Conservation (phyloP, 164 flowering plant genomes). For the Vitis labrusca region DNA sequence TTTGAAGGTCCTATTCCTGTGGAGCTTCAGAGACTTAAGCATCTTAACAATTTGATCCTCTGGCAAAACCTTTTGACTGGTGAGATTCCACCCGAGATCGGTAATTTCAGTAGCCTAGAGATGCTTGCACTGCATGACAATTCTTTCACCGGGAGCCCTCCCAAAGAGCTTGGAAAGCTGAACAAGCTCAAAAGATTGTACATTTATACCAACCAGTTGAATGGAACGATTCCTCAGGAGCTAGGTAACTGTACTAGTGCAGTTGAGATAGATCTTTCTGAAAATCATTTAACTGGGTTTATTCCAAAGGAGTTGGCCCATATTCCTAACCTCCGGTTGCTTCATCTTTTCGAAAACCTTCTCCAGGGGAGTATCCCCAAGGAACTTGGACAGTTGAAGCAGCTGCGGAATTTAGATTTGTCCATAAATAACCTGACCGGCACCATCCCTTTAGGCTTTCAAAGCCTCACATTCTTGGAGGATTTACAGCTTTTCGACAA, state of each 20-base stretch:
- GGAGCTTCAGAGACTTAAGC: constrained; percentile 44
- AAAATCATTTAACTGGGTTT: constrained; percentile 43
- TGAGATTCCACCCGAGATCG: constrained; percentile 50
- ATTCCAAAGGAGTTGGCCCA: constrained; percentile 49
- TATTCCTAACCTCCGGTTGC: constrained; percentile 42
- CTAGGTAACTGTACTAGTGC: constrained; percentile 41
- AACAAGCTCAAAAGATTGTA: constrained; percentile 35
- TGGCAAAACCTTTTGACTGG: constrained; percentile 55
- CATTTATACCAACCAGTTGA: constrained; percentile 47
- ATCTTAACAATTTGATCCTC: constrained; percentile 44
- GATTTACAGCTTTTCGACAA: constrained; percentile 52
- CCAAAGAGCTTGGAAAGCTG: constrained; percentile 53
- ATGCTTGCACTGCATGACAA: constrained; percentile 49
- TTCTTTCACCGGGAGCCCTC: constrained; percentile 42
- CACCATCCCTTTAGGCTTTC: constrained; percentile 39
- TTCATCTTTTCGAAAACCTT: constrained; percentile 54
- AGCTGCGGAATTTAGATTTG: constrained; percentile 42
- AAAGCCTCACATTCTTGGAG: constrained; percentile 36
- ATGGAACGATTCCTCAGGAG: constrained; percentile 54
- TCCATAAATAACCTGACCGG: constrained; percentile 59
- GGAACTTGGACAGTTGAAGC: constrained; percentile 40
- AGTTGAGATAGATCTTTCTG: constrained; percentile 57
- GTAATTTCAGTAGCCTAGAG: constrained; percentile 44
- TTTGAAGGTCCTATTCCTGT: constrained; percentile 45
- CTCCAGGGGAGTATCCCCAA: constrained; percentile 53